These are phyloP conservation scores for Colletotrichum gigasporum DNA, from an alignment of 2,329 filamentous ascomycete genomes.

Conservation along the genomic window DNA sequence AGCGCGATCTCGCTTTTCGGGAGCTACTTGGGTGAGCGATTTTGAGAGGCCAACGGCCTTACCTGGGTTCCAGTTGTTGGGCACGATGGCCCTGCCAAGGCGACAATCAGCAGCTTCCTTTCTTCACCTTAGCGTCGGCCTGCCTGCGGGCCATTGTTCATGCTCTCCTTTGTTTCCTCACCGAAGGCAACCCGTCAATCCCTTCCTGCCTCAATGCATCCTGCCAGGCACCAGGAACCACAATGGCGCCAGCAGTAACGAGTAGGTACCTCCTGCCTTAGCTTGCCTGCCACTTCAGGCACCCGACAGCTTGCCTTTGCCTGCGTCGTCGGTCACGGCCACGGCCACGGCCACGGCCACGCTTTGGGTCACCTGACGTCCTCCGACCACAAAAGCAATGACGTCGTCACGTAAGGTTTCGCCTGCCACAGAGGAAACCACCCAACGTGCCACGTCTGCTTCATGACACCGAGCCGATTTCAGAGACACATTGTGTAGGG, in stretches of 20 bases:
- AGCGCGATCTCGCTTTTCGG: not conserved
- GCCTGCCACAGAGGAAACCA: conserved; percentile 29
- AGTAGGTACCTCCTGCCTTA: not conserved
- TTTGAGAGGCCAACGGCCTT: not conserved
- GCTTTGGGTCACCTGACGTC: conserved; percentile 28
- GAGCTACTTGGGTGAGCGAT: conserved; percentile 7
- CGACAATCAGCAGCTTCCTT: conserved; percentile 5
- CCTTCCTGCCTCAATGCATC: too few relatives aligned
- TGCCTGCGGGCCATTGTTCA: not conserved
- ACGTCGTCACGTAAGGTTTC: conserved; percentile 31
- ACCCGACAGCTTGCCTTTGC: too few relatives aligned
- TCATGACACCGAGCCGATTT: conserved; percentile 27
- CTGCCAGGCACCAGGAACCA: too few relatives aligned
- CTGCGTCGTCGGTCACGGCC: not conserved
- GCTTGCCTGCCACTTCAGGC: too few relatives aligned
- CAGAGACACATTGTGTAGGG: conserved; percentile 6
- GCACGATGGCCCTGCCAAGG: not conserved
- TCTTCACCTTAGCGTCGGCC: not conserved
- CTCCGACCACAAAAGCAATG: conserved; percentile 25
- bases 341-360: too few relatives aligned
- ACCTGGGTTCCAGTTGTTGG: too few relatives aligned
- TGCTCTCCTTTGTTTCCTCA: conserved; percentile 7
- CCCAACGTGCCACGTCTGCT: conserved; percentile 29
- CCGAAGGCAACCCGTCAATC: not conserved
- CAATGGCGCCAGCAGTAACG: too few relatives aligned